Percentiles rank a stretch among this genome's conserved stretches.
phyloP scores from a whole-genome alignment of 306 rosid genomes.

The Rosa rugosa region DNA sequence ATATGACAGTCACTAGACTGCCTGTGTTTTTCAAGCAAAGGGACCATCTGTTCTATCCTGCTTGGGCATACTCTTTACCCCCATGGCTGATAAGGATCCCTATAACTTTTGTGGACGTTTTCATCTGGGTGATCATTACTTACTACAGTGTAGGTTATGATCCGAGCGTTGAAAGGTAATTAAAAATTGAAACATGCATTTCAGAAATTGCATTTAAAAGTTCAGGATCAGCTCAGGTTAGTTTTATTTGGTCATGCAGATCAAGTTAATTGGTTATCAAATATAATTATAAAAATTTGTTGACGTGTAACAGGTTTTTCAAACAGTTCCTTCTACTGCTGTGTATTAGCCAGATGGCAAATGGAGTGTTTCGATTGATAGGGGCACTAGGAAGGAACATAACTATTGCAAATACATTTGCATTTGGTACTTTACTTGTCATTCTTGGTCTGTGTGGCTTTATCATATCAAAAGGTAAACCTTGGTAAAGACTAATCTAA shows the following conservation, averaged over 20 bases:
- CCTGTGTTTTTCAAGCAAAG: constrained; percentile 56
- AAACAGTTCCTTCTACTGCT: constrained; percentile 38
- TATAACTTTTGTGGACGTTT: constrained; percentile 37
- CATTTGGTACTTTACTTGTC: constrained; percentile 38
- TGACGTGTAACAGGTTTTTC: constrained; percentile 34
- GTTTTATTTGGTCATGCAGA: no score
- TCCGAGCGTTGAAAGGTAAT: constrained; percentile 40
- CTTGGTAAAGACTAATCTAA: background rate
- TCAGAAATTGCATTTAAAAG: background rate
- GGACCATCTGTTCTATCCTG: constrained; percentile 47
- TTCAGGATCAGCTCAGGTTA: background rate
- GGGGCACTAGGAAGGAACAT: constrained; percentile 39
- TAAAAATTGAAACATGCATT: background rate
- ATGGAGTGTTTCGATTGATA: constrained; percentile 42
- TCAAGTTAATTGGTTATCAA: background rate
- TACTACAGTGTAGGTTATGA: constrained; percentile 46
- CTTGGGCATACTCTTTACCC: constrained; percentile 49
- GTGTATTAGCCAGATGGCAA: constrained; percentile 44
- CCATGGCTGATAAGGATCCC: constrained; percentile 44
- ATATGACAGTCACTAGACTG: constrained; percentile 44
- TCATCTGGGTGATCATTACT: constrained; percentile 44
- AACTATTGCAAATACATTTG: constrained; percentile 43
- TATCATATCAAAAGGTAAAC: constrained; percentile 38
- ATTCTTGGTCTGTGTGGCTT: constrained; percentile 46
- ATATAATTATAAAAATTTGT: background rate